Percentiles rank a stretch among this genome's conserved stretches.
phyloP scores from a whole-genome alignment of 805 yeast species.

The Metschnikowia rubicola region DNA sequence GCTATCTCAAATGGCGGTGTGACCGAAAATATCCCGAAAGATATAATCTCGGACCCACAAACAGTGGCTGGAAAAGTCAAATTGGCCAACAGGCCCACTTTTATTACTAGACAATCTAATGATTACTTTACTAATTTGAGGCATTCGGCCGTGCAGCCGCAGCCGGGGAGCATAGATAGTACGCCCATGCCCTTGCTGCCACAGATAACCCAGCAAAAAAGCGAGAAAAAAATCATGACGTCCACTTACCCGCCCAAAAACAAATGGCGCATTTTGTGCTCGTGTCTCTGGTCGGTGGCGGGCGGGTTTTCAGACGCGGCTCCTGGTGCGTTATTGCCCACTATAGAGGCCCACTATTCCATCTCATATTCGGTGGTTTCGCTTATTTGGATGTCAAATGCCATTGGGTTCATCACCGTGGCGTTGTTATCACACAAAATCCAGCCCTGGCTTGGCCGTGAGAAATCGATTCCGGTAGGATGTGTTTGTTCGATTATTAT shows the following conservation, averaged over 20 bases:
- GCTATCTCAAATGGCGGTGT: too few species aligned
- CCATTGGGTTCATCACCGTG: slow-evolving; percentile 19
- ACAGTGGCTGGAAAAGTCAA: not conserved
- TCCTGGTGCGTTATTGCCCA: slow-evolving; percentile 23
- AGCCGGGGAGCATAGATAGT: not conserved
- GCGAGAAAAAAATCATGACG: slow-evolving; percentile 14
- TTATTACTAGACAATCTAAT: slow-evolving; percentile 12
- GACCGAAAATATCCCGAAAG: not conserved
- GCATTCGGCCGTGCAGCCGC: not conserved
- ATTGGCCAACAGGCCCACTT: slow-evolving; percentile 9
- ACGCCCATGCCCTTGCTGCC: slow-evolving; percentile 5
- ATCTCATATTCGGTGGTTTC: slow-evolving; percentile 20
- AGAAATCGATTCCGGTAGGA: slow-evolving; percentile 16
- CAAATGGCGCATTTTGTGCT: slow-evolving; percentile 14
- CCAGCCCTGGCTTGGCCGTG: slow-evolving; percentile 17
- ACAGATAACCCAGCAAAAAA: slow-evolving; percentile 3
- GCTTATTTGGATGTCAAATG: slow-evolving; percentile 22
- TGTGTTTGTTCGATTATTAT: slow-evolving; percentile 12
- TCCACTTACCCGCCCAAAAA: slow-evolving; percentile 17
- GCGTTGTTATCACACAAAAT: slow-evolving; percentile 17
- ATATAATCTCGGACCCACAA: not conserved
- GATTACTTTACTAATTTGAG: slow-evolving; percentile 12
- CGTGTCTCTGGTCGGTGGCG: slow-evolving; percentile 19
- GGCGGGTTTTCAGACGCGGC: slow-evolving; percentile 21
- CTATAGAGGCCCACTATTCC: slow-evolving; percentile 19